Percentiles rank a stretch among this genome's conserved stretches.
These are phyloP conservation scores for Ceratobasidium sp. DNA, from an alignment of 1,284 basidiomycete genomes.

Conservation along the genomic window DNA sequence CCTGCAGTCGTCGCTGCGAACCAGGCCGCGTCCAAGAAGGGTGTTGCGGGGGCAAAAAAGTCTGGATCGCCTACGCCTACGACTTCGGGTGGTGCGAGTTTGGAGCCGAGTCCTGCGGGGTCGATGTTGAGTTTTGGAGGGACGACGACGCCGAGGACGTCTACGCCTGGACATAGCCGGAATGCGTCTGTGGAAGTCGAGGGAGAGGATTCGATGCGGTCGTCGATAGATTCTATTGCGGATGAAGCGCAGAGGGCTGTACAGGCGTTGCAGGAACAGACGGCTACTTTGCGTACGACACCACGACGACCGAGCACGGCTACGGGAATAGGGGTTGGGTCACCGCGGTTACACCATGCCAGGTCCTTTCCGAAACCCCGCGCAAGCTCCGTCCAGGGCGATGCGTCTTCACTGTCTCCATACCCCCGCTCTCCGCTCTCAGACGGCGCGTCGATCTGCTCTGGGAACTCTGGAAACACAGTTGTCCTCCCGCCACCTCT, in stretches of 20 bases:
- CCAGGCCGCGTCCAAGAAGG: constrained; percentile 58
- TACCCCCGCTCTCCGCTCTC: constrained; percentile 33
- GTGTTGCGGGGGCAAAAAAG: not conserved
- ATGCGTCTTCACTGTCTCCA: constrained; percentile 12
- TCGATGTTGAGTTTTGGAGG: constrained; percentile 23
- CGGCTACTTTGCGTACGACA: not conserved
- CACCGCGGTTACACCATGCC: constrained; percentile 52
- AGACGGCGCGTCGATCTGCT: constrained; percentile 38
- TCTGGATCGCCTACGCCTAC: constrained; percentile 53
- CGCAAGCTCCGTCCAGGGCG: constrained; percentile 17
- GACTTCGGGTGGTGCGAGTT: not conserved
- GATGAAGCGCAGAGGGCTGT: constrained; percentile 73
- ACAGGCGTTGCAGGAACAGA: constrained; percentile 21
- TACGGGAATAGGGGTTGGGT: constrained; percentile 44
- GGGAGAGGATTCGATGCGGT: constrained; percentile 65
- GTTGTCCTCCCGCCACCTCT: constrained; percentile 27
- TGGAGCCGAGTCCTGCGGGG: constrained; percentile 35
- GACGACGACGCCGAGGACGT: constrained; percentile 50
- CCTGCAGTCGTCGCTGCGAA: constrained; percentile 63
- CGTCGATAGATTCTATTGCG: constrained; percentile 85
- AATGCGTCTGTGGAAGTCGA: constrained; percentile 62
- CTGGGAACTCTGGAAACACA: constrained; percentile 35
- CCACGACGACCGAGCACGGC: constrained; percentile 25
- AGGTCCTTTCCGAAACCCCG: constrained; percentile 31
- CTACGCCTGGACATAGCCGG: constrained; percentile 65